Conservation (phyloP, 306 rosid genomes). For the Erythrophleum fordii region DNA sequence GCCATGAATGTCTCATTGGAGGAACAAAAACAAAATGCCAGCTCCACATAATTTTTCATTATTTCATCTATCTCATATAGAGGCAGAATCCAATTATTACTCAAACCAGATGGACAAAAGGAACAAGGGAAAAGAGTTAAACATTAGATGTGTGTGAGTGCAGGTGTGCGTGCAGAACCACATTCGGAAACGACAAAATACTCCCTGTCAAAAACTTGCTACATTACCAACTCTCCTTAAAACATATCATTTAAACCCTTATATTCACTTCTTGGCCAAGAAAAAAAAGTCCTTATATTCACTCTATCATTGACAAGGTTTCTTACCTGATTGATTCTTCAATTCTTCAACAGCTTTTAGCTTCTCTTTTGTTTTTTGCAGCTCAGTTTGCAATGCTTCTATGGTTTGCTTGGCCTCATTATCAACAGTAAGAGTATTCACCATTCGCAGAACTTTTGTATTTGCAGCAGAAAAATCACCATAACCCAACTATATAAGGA, state of each 20-base stretch:
- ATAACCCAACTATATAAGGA: slow-evolving; percentile 76
- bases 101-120: background rate
- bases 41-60: too few relatives aligned
- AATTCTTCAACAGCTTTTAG: slow-evolving; percentile 93
- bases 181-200: slow-evolving; percentile 23
- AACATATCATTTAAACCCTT: slow-evolving; percentile 22
- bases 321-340: slow-evolving; percentile 82
- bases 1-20: background rate
- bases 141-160: background rate
- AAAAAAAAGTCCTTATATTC: slow-evolving; percentile 10
- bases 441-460: slow-evolving; percentile 96
- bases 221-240: slow-evolving; percentile 10
- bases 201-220: slow-evolving; percentile 23
- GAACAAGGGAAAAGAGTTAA: slow-evolving; percentile 19
- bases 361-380: slow-evolving; percentile 91
- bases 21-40: too few relatives aligned
- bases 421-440: slow-evolving; percentile 87
- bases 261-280: background rate
- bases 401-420: slow-evolving; percentile 95
- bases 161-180: background rate
- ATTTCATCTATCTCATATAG: background rate
- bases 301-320: slow-evolving; percentile 25
- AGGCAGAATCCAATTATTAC: background rate
- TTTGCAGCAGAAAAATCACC: slow-evolving; percentile 84
- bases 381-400: slow-evolving; percentile 82